phyloP scores from a whole-genome alignment of 352 stramenopile genomes.

The Globisporangium nodosum region DNA sequence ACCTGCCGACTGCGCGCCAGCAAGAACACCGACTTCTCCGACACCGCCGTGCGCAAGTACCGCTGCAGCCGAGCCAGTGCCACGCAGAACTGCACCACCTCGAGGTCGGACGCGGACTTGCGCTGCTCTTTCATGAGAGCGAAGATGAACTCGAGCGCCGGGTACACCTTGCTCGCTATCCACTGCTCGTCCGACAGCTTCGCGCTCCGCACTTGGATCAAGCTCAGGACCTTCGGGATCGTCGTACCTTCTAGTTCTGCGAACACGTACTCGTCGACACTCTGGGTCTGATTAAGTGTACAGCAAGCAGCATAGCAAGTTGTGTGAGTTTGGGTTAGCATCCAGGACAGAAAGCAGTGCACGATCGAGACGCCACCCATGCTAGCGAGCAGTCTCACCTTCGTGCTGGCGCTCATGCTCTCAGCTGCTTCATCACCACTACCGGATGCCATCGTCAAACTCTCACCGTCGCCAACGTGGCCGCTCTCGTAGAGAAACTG shows the following conservation, averaged over 20 bases:
- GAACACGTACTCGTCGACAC: not conserved
- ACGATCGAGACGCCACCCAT: no score
- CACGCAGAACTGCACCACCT: constrained; percentile 2
- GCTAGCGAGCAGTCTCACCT: not conserved
- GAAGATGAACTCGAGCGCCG: constrained; percentile 5
- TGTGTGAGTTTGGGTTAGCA: not conserved
- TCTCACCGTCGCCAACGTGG: no score
- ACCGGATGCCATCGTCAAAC: no score
- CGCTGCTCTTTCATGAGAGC: not conserved
- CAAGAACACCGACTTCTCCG: constrained; percentile 5
- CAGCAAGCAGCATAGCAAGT: no score
- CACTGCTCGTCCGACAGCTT: not conserved
- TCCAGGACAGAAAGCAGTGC: no score
- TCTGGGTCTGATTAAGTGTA: no score
- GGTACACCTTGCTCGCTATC: not conserved
- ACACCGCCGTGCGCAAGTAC: constrained; percentile 3
- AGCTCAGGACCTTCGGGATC: not conserved
- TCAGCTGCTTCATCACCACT: no score
- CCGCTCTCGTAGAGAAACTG: not conserved
- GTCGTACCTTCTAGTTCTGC: not conserved
- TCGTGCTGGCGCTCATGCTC: no score
- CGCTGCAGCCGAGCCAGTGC: not conserved
- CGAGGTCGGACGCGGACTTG: not conserved
- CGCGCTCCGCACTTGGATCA: not conserved
- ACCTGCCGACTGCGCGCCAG: not conserved